phyloP scores from a whole-genome alignment of 208 protist species.

The Leishmania major region DNA sequence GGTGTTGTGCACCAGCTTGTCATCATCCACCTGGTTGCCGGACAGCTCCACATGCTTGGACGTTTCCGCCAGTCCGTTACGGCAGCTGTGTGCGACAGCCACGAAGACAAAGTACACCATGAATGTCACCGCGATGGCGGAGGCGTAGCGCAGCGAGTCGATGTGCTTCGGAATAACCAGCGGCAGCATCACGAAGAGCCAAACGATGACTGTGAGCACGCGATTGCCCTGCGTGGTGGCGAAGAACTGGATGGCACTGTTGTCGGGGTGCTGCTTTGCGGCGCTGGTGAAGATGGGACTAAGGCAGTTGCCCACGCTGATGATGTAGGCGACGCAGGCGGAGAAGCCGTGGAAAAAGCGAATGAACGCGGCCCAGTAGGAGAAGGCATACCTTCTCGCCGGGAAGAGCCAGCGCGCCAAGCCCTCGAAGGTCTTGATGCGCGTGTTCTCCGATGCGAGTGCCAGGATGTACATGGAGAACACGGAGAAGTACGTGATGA shows the following conservation, averaged over 20 bases:
- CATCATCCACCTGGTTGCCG: conserved; percentile 17
- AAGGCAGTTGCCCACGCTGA: conserved; percentile 36
- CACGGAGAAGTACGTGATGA: conserved; percentile 47
- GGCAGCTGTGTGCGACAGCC: conserved; percentile 43
- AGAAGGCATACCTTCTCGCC: conserved; percentile 31
- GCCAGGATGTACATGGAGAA: conserved; percentile 49
- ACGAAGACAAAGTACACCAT: conserved; percentile 57
- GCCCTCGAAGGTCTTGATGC: conserved; percentile 45
- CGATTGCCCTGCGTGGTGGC: conserved; percentile 22
- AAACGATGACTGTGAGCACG: conserved; percentile 39
- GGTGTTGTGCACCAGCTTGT: conserved; percentile 23
- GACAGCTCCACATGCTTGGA: conserved; percentile 11
- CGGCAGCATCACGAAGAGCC: conserved; percentile 64
- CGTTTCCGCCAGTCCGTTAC: conserved; percentile 26
- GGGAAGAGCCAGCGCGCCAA: conserved; percentile 38
- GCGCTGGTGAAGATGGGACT: conserved; percentile 34
- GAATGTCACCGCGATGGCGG: conserved; percentile 48
- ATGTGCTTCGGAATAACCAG: conserved; percentile 63
- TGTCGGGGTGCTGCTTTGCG: conserved; percentile 14
- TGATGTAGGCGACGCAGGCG: conserved; percentile 35
- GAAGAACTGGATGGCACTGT: conserved; percentile 31
- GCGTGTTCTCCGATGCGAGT: conserved; percentile 32
- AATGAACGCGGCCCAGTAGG: conserved; percentile 43
- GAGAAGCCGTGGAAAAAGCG: conserved; percentile 37
- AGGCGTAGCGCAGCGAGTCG: conserved; percentile 66